A percentile compares a stretch with the other conserved stretches of the same genome.
phyloP scores from a whole-genome alignment of 23 red algal species.

The Gracilaria caudata region DNA sequence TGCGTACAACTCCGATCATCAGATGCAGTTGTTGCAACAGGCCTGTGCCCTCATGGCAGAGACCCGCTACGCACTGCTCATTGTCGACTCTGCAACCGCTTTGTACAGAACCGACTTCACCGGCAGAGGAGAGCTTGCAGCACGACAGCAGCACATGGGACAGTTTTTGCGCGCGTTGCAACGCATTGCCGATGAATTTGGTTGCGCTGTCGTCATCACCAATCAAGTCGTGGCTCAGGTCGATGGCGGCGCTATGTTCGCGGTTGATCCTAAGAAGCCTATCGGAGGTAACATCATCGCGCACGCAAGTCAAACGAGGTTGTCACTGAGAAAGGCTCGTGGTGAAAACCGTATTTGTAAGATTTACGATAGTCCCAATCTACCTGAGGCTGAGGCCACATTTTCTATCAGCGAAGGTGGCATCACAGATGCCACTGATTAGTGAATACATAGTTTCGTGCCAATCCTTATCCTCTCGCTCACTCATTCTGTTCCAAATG shows the following conservation, averaged over 20 bases:
- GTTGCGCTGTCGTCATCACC: constrained; percentile 94
- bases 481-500: too few species aligned
- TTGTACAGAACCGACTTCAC: constrained; percentile 98
- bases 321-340: constrained; percentile 90
- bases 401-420: constrained; percentile 95
- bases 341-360: constrained; percentile 96
- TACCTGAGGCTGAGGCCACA: constrained; percentile 91
- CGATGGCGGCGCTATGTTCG: constrained; percentile 98
- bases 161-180: constrained; percentile 93
- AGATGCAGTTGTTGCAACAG: constrained; percentile 88
- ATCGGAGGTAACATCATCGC: constrained; percentile 99
- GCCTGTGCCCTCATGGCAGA: constrained; percentile 94
- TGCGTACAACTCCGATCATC: constrained; percentile 97
- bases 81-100: constrained; percentile 96
- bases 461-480: not conserved
- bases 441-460: constrained; percentile 13
- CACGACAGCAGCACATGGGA: constrained; percentile 97
- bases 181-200: constrained; percentile 97
- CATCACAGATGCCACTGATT: constrained; percentile 88
- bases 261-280: constrained; percentile 90
- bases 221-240: constrained; percentile 99
- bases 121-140: constrained; percentile 93
- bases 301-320: constrained; percentile 93
- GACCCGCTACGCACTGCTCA: constrained; percentile 88
- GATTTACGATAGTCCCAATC: constrained; percentile 94